A percentile compares a stretch with the other conserved stretches of the same genome.
Evolutionary conservation across 805 yeast species (phyloP).

Genomic region (Candida incommunis): DNA sequence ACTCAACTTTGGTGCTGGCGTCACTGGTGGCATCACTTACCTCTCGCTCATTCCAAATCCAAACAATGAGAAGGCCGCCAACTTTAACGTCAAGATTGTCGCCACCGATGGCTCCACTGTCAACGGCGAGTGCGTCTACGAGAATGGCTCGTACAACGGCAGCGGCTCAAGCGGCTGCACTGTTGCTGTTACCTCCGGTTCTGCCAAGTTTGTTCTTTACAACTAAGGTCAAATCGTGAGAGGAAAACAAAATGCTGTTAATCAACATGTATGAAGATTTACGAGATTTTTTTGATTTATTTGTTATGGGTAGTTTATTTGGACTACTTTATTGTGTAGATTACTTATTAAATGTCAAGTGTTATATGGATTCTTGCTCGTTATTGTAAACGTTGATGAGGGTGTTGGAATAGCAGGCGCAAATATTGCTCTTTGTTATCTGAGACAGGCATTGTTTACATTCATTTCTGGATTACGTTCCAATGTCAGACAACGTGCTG

Average conservation of each 20-base stretch:
- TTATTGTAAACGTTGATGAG: no score
- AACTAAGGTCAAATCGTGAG: constrained; percentile 9
- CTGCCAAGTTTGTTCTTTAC: constrained; percentile 73
- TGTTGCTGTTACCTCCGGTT: constrained; percentile 73
- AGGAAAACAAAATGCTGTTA: no score
- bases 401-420: no score
- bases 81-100: constrained; percentile 66
- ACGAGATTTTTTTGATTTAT: background rate
- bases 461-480: no score
- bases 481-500: background rate
- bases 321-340: background rate
- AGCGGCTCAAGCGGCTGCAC: constrained; percentile 79
- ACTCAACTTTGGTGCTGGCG: constrained; percentile 85
- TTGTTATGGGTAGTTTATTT: no score
- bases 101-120: constrained; percentile 49
- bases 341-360: background rate
- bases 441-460: background rate
- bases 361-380: no score
- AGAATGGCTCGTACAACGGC: constrained; percentile 60
- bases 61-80: constrained; percentile 57
- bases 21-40: constrained; percentile 58
- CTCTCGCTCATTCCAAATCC: constrained; percentile 92
- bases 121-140: constrained; percentile 68
- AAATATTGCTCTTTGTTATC: background rate
- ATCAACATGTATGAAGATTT: background rate